phyloP scores from a whole-genome alignment of 1,284 basidiomycete species.

The Boletus semigastroideus region DNA sequence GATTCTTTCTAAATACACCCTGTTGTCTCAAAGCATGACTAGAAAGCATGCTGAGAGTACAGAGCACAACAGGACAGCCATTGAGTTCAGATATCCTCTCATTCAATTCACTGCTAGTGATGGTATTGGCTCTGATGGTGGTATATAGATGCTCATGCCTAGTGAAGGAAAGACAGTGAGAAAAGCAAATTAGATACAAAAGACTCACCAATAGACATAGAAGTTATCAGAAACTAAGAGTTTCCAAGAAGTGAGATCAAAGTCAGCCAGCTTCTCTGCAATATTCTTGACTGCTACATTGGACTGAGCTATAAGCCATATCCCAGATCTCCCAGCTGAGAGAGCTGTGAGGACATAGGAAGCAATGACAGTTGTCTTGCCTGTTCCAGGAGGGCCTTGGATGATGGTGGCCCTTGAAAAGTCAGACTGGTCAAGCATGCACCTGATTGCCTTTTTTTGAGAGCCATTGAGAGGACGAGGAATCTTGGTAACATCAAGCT shows the following conservation, averaged over 20 bases:
- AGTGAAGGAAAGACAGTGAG: slow-evolving; percentile 1
- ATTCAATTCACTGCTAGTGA: slow-evolving; percentile 35
- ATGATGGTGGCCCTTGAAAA: slow-evolving; percentile 34
- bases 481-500: slow-evolving; percentile 14
- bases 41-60: slow-evolving; percentile 73
- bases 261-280: slow-evolving; percentile 47
- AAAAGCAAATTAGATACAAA: background rate
- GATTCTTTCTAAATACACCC: slow-evolving; percentile 28
- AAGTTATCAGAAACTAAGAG: slow-evolving; percentile 50
- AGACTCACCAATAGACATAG: slow-evolving; percentile 44
- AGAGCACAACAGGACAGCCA: slow-evolving; percentile 36
- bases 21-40: slow-evolving; percentile 35
- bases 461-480: slow-evolving; percentile 29
- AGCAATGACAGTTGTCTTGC: slow-evolving; percentile 47
- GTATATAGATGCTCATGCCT: slow-evolving; percentile 57
- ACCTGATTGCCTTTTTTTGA: slow-evolving; percentile 26
- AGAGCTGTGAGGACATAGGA: slow-evolving; percentile 41
- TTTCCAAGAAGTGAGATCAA: slow-evolving; percentile 40
- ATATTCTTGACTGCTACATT: slow-evolving; percentile 59
- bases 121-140: slow-evolving; percentile 35
- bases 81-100: slow-evolving; percentile 22
- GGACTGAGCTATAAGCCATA: slow-evolving; percentile 57
- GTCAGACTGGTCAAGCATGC: slow-evolving; percentile 29
- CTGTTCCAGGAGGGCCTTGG: slow-evolving; percentile 53
- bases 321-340: slow-evolving; percentile 25